Percentiles rank a stretch among this genome's conserved stretches.
Conservation (phyloP, 2,329 filamentous ascomycete species). For the Ilyonectria destructans region DNA sequence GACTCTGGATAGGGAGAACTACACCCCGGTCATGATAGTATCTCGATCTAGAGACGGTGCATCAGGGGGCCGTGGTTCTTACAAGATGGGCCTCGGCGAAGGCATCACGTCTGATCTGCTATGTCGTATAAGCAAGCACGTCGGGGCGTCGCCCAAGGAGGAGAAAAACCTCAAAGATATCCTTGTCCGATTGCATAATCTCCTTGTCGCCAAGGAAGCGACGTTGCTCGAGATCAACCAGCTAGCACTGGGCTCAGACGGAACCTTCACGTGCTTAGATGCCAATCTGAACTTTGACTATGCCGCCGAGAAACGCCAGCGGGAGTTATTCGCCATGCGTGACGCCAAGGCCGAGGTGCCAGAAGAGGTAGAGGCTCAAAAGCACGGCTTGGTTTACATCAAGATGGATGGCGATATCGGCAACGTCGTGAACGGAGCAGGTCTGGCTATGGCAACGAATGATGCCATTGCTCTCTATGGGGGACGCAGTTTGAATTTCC, state of each 20-base stretch:
- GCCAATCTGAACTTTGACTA: slow-evolving; percentile 64
- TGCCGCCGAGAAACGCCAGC: slow-evolving; percentile 59
- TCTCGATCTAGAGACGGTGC: too few species aligned
- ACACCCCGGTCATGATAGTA: slow-evolving; percentile 53
- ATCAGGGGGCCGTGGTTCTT: too few species aligned
- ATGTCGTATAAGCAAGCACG: slow-evolving; percentile 16
- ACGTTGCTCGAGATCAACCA: slow-evolving; percentile 62
- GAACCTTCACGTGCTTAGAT: slow-evolving; percentile 50
- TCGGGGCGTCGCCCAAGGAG: slow-evolving; percentile 20
- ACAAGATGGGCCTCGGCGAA: too few species aligned
- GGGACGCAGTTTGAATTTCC: slow-evolving; percentile 83
- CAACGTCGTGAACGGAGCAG: slow-evolving; percentile 89
- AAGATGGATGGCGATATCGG: slow-evolving; percentile 76
- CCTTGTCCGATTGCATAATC: slow-evolving; percentile 41
- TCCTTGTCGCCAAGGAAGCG: slow-evolving; percentile 64
- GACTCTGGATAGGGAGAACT: slow-evolving; percentile 58
- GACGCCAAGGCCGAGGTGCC: slow-evolving; percentile 52
- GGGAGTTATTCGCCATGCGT: slow-evolving; percentile 56
- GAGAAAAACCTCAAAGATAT: slow-evolving; percentile 39
- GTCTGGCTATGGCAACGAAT: slow-evolving; percentile 91
- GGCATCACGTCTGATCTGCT: slow-evolving; percentile 50
- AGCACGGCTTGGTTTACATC: slow-evolving; percentile 84
- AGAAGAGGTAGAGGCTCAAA: slow-evolving; percentile 57
- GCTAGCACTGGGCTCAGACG: slow-evolving; percentile 47
- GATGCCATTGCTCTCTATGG: slow-evolving; percentile 80